A percentile compares a stretch with the other conserved stretches of the same genome.
Evolutionary conservation across 1,284 basidiomycete species (phyloP).

Genomic region (Trametes sp.): DNA sequence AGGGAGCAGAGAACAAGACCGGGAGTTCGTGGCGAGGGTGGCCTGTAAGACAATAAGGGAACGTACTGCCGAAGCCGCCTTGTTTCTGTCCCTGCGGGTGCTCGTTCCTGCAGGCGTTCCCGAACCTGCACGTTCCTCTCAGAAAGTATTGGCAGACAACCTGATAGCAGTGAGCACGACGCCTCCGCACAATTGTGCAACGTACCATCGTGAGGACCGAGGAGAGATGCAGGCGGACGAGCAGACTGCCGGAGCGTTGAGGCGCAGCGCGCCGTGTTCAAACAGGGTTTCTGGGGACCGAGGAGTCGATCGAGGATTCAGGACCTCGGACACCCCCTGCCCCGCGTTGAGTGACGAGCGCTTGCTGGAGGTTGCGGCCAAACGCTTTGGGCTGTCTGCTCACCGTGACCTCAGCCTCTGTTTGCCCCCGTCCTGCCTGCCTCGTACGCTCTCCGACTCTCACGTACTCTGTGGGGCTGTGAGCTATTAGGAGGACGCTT

Average conservation of each 20-base stretch:
- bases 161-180: slow-evolving; percentile 29
- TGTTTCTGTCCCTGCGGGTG: slow-evolving; percentile 56
- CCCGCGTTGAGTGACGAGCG: background rate
- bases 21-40: background rate
- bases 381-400: background rate
- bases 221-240: background rate
- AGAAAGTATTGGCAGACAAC: slow-evolving; percentile 69
- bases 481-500: too few relatives aligned
- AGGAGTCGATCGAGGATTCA: background rate
- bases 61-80: slow-evolving; percentile 47
- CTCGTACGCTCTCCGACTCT: too few relatives aligned
- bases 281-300: slow-evolving; percentile 5
- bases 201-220: slow-evolving; percentile 20
- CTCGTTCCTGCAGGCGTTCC: slow-evolving; percentile 71
- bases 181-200: background rate
- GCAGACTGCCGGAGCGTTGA: background rate
- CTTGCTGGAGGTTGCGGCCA: background rate
- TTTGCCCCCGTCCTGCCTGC: background rate
- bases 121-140: slow-evolving; percentile 75
- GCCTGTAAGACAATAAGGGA: slow-evolving; percentile 16
- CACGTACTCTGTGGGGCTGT: too few relatives aligned
- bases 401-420: background rate
- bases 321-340: background rate
- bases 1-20: slow-evolving; percentile 35
- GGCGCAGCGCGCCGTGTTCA: slow-evolving; percentile 1